Evolutionary conservation across 164 flowering plant genomes (phyloP).

Genomic region (Stephania japonica): DNA sequence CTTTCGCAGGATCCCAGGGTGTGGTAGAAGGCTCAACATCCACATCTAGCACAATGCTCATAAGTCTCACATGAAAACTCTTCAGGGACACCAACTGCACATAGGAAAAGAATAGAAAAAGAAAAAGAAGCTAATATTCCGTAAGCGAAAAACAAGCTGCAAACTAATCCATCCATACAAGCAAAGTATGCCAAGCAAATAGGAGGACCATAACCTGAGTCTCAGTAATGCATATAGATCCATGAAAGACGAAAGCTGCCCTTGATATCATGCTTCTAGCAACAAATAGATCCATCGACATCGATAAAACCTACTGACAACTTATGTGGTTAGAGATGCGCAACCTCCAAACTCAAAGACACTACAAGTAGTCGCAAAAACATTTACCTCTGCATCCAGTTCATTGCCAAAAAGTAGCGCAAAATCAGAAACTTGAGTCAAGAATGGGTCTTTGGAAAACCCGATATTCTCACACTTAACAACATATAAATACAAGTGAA

Average conservation of each 20-base stretch:
- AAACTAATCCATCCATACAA: neutral
- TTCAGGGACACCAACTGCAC: slow-evolving; percentile 78
- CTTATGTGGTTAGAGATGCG: slow-evolving; percentile 11
- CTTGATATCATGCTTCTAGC: slow-evolving; percentile 90
- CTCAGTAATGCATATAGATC: slow-evolving; percentile 56
- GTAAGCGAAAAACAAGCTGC: neutral
- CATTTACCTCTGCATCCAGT: slow-evolving; percentile 96
- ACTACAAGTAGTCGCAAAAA: neutral
- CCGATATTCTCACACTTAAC: slow-evolving; percentile 66
- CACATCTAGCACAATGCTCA: slow-evolving; percentile 98
- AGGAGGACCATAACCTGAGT: slow-evolving; percentile 48
- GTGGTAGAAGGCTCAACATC: slow-evolving; percentile 97
- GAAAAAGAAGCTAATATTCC: slow-evolving; percentile 8
- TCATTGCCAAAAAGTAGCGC: slow-evolving; percentile 86
- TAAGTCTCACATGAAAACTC: slow-evolving; percentile 93
- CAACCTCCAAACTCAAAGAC: neutral
- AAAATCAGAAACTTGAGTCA: slow-evolving; percentile 87
- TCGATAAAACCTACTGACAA: slow-evolving; percentile 78
- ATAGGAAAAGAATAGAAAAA: neutral
- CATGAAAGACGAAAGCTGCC: slow-evolving; percentile 72
- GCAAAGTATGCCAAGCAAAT: neutral
- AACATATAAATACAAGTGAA: slow-evolving; percentile 70
- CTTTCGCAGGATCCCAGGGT: slow-evolving; percentile 99
- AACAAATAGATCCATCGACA: slow-evolving; percentile 97
- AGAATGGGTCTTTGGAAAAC: slow-evolving; percentile 61